Evolutionary conservation across 495 filamentous ascomycete genomes (phyloP).

Genomic region (Extremus antarcticus): DNA sequence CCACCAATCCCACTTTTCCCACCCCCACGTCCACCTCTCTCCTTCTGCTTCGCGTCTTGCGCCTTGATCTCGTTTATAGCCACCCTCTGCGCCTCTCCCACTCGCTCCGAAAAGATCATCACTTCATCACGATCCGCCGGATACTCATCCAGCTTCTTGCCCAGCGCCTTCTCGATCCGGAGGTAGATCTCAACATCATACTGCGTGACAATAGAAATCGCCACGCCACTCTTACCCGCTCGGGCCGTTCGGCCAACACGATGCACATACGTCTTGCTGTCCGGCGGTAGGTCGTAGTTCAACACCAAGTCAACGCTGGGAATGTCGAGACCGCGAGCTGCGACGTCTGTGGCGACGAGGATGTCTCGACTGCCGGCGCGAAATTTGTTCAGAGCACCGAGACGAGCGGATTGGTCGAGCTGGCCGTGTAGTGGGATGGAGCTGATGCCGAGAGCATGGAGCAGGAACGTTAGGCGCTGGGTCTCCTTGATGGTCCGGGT

Average conservation of each 20-base stretch:
- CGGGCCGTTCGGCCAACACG: slow-evolving; percentile 87
- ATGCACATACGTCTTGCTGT: slow-evolving; percentile 90
- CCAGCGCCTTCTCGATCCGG: slow-evolving; percentile 73
- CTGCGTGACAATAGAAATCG: slow-evolving; percentile 73
- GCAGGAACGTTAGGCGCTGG: slow-evolving; percentile 68
- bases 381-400: slow-evolving; percentile 84
- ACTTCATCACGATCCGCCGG: slow-evolving; percentile 67
- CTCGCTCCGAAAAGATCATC: slow-evolving; percentile 68
- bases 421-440: slow-evolving; percentile 89
- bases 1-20: slow-evolving; percentile 20
- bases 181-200: slow-evolving; percentile 85
- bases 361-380: slow-evolving; percentile 63
- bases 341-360: slow-evolving; percentile 91
- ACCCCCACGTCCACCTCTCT: slow-evolving; percentile 41
- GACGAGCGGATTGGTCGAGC: slow-evolving; percentile 69
- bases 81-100: slow-evolving; percentile 73
- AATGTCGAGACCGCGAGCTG: slow-evolving; percentile 89
- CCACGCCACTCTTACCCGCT: slow-evolving; percentile 77
- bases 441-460: slow-evolving; percentile 67
- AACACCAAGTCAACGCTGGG: slow-evolving; percentile 81
- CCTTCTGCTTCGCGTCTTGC: slow-evolving; percentile 60
- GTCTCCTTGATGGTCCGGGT: slow-evolving; percentile 88
- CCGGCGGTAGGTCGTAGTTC: slow-evolving; percentile 72
- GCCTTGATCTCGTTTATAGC: slow-evolving; percentile 76
- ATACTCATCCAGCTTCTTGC: slow-evolving; percentile 61